Base-by-base conservation (phyloP, 129 eudicot species). In the Glebionis coronaria region DNA sequence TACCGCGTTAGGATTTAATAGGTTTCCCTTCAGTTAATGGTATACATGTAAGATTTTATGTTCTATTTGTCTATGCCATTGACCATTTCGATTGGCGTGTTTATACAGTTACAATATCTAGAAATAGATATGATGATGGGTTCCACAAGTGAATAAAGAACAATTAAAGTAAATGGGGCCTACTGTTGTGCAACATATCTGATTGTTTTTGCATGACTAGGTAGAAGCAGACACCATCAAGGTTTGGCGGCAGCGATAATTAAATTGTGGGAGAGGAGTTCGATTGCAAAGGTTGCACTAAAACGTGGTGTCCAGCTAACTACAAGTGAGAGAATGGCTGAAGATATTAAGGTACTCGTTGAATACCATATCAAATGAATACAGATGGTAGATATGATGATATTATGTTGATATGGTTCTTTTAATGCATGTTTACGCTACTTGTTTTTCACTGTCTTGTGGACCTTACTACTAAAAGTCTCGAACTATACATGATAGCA, bases 321-420 rank as follows among this genome's bases (percentile, higher is more conserved):
- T 9, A 88, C 97, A 51, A 93, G 98, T 70, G 97, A 93, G 77
- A 86, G 95, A 78, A 93, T 93, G 97, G 95, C 97, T 15, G 98
- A 93, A 87, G 98, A 93, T 40, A 82, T 93, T 56, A 88, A 93
- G 95, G 98, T 93, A 71, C 52, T 51, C 12, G 12, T 68, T 13
- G 15, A 47, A 38, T 68, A 51, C 38, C 74, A 51, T 60, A 35
- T 28, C 58, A 61, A 42, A 44, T 60, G 20, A 44, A 8, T 63
- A 67, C 54, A 20, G 62, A 53, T 35, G 56, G 50, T 25, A 23
- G 63, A 52, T 54, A 71, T 57, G 58, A 4, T 69, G 31, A 51
- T 35, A 2, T 23, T 56, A 56, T 25, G 61, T 25, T 5, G 27
- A n/a, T 55, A 56, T 12, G 12, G 14, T 56, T 13, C n/a, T 20